These are phyloP conservation scores for Cajanus cajan DNA, from an alignment of 306 rosid species.

Conservation along the genomic window DNA sequence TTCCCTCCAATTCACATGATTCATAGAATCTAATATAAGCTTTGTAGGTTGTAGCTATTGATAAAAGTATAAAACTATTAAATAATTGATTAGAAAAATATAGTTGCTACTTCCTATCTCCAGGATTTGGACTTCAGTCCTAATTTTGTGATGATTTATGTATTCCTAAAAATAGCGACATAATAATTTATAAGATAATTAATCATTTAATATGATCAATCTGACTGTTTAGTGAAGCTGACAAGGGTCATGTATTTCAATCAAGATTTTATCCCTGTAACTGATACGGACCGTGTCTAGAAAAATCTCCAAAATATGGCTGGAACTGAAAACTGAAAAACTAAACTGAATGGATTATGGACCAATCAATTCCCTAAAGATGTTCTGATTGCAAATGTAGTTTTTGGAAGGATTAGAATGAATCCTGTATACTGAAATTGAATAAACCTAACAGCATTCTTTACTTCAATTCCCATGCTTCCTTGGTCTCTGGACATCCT, in stretches of 20 bases:
- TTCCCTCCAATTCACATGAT: slow-evolving; percentile 18
- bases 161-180: background rate
- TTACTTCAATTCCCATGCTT: background rate
- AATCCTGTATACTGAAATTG: background rate
- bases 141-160: slow-evolving; percentile 5
- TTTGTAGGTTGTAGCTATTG: slow-evolving; percentile 9
- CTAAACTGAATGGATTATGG: background rate
- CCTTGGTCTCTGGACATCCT: background rate
- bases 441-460: background rate
- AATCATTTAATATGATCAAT: background rate
- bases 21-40: background rate
- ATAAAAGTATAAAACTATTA: background rate
- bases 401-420: slow-evolving; percentile 18
- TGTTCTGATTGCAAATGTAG: slow-evolving; percentile 9
- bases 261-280: background rate
- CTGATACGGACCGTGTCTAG: background rate
- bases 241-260: background rate
- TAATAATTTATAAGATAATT: background rate
- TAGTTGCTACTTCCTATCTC: slow-evolving; percentile 5
- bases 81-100: background rate
- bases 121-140: slow-evolving; percentile 11
- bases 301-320: slow-evolving; percentile 19
- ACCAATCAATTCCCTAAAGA: slow-evolving; percentile 23
- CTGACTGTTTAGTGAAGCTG: slow-evolving; percentile 1
- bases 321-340: slow-evolving; percentile 12